A percentile compares a stretch with the other conserved stretches of the same genome.
These are phyloP conservation scores for Linnemannia schmuckeri DNA, from an alignment of 192 early-diverging fungal genomes.

Conservation along the genomic window DNA sequence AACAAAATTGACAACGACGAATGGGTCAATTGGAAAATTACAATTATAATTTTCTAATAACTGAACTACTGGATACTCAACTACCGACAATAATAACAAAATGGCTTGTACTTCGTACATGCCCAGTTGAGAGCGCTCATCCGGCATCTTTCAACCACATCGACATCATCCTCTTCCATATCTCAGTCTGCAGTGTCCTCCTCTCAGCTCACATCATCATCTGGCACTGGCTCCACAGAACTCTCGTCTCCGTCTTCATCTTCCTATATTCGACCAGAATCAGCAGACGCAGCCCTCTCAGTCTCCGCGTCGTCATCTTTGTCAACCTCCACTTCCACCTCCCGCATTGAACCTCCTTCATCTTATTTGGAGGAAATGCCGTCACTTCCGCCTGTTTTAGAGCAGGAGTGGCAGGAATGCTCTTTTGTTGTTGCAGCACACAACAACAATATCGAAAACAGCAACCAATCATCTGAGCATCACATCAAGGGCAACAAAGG, in stretches of 20 bases:
- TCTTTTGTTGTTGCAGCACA: slow-evolving; percentile 8
- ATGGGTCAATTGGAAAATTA: not conserved
- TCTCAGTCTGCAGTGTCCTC: not conserved
- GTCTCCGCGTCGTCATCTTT: not conserved
- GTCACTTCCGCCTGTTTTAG: slow-evolving; percentile 9
- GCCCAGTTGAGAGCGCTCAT: slow-evolving; percentile 47
- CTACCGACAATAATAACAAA: not conserved
- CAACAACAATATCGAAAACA: slow-evolving; percentile 3
- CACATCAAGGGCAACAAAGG: not conserved
- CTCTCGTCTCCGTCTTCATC: slow-evolving; percentile 20
- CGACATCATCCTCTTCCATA: slow-evolving; percentile 17
- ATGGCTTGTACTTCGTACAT: not conserved
- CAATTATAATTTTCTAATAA: not conserved
- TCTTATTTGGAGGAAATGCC: not conserved
- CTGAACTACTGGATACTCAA: not conserved
- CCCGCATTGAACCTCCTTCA: slow-evolving; percentile 11
- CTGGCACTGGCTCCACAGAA: slow-evolving; percentile 1
- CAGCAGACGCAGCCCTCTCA: not conserved
- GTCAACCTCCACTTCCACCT: not conserved
- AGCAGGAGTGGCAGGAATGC: slow-evolving; percentile 8
- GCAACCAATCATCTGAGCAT: slow-evolving; percentile 29
- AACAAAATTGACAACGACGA: not conserved
- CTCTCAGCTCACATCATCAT: not conserved
- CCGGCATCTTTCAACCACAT: slow-evolving; percentile 33
- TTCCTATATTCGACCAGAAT: too few relatives aligned